Percentiles rank a stretch among this genome's conserved stretches.
phyloP scores from a whole-genome alignment of 495 filamentous ascomycete species.

The Bombardia bombarda region DNA sequence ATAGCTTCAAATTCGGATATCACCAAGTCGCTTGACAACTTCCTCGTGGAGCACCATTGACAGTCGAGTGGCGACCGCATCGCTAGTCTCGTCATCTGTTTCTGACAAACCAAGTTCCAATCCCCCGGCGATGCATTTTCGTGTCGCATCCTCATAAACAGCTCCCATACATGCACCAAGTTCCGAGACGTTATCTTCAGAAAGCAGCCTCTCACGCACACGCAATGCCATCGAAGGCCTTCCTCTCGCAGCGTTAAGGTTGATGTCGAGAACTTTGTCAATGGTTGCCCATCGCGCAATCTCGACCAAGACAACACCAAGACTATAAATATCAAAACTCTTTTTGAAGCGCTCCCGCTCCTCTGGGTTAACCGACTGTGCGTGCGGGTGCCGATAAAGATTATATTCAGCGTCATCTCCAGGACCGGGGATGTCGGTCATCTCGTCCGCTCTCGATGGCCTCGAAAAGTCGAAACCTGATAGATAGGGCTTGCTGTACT shows the following conservation, averaged over 20 bases:
- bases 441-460: constrained; percentile 40
- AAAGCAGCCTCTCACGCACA: constrained; percentile 20
- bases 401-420: constrained; percentile 34
- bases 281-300: constrained; percentile 45
- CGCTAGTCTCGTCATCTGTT: constrained; percentile 27
- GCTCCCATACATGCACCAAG: constrained; percentile 26
- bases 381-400: constrained; percentile 42
- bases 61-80: constrained; percentile 21
- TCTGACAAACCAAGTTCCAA: constrained; percentile 18
- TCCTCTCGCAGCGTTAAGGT: constrained; percentile 15
- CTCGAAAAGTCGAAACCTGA: constrained; percentile 49
- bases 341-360: constrained; percentile 35
- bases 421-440: constrained; percentile 40
- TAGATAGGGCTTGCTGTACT: constrained; percentile 34
- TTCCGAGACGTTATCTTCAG: constrained; percentile 17
- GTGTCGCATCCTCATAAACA: constrained; percentile 23
- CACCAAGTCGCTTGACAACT: constrained; percentile 28
- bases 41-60: constrained; percentile 27
- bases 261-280: constrained; percentile 36
- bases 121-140: constrained; percentile 25
- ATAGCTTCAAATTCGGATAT: constrained; percentile 24
- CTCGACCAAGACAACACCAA: constrained; percentile 47
- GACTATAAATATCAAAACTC: constrained; percentile 47
- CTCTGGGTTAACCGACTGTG: constrained; percentile 28
- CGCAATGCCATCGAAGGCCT: constrained; percentile 21